A percentile compares a stretch with the other conserved stretches of the same genome.
These are phyloP conservation scores for Paraphaeosphaeria minitans DNA, from an alignment of 2,329 filamentous ascomycete genomes.

Conservation along the genomic window DNA sequence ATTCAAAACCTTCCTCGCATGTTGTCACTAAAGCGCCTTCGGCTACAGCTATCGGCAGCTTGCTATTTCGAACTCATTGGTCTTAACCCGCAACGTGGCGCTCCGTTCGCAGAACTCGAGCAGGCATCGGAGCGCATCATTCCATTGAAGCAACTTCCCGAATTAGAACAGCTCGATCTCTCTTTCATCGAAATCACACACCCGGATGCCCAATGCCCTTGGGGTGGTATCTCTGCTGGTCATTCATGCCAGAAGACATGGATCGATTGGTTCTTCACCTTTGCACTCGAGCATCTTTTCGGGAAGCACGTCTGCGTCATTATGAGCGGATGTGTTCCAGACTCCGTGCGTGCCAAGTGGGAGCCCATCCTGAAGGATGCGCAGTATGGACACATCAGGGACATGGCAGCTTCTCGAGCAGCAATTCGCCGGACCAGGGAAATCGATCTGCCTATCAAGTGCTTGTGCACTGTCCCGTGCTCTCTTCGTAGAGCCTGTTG, in stretches of 20 bases:
- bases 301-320: not conserved
- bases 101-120: not conserved
- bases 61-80: slow-evolving; percentile 17
- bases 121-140: too few species aligned
- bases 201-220: slow-evolving; percentile 17
- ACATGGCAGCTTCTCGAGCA: not conserved
- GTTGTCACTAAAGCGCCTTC: slow-evolving; percentile 16
- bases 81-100: not conserved
- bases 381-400: not conserved
- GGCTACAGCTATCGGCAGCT: slow-evolving; percentile 20
- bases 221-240: not conserved
- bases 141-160: not conserved
- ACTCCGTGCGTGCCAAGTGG: slow-evolving; percentile 16
- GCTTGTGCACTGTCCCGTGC: slow-evolving; percentile 18
- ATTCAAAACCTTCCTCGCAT: not conserved
- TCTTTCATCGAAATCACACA: slow-evolving; percentile 28
- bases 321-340: slow-evolving; percentile 22
- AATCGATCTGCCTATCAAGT: slow-evolving; percentile 1
- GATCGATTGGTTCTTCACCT: slow-evolving; percentile 20
- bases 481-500: not conserved
- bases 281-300: slow-evolving; percentile 10
- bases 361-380: slow-evolving; percentile 4
- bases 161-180: slow-evolving; percentile 17
- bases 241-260: slow-evolving; percentile 25
- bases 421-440: not conserved